Percentiles rank a stretch among this genome's conserved stretches.
phyloP scores from a whole-genome alignment of 495 filamentous ascomycete genomes.

The Cercophora newfieldiana region DNA sequence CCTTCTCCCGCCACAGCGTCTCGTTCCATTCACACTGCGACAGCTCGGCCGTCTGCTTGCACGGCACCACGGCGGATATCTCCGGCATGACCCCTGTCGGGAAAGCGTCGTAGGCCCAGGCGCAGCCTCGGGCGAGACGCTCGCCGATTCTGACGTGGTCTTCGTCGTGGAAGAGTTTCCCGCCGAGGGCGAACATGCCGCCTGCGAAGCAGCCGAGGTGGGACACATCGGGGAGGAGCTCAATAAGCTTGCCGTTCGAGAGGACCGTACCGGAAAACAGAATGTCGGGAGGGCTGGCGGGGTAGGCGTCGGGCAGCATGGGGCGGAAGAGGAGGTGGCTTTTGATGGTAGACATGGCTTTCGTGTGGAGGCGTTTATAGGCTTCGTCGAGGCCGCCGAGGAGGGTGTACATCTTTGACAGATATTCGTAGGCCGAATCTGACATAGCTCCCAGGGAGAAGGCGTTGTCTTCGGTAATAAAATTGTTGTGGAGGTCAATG shows the following conservation, averaged over 20 bases:
- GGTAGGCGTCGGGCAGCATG: conserved; percentile 51
- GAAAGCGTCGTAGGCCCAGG: conserved; percentile 85
- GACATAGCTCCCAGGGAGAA: conserved; percentile 73
- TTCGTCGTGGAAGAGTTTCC: conserved; percentile 67
- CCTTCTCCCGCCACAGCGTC: conserved; percentile 23
- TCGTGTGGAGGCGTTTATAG: conserved; percentile 47
- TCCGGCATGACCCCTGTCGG: conserved; percentile 89
- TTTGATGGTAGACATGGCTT: conserved; percentile 61
- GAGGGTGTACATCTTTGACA: conserved; percentile 66
- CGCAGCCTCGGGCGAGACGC: conserved; percentile 85
- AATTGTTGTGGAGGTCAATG: conserved; percentile 54
- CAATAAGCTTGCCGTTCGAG: conserved; percentile 23
- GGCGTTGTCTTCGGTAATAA: conserved; percentile 31
- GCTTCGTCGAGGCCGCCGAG: conserved; percentile 41
- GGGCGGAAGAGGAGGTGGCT: conserved; percentile 69
- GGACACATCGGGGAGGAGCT: conserved; percentile 43
- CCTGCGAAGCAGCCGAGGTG: conserved; percentile 76
- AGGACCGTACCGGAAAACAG: conserved; percentile 58
- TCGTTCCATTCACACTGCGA: conserved; percentile 31
- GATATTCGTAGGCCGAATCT: conserved; percentile 87
- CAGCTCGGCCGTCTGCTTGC: conserved; percentile 50
- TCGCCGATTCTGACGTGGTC: conserved; percentile 74
- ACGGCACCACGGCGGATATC: conserved; percentile 53
- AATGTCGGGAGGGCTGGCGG: conserved; percentile 54
- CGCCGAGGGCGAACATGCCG: conserved; percentile 88